phyloP scores from a whole-genome alignment of 805 yeast genomes.

The Suhomyces pyralidae region DNA sequence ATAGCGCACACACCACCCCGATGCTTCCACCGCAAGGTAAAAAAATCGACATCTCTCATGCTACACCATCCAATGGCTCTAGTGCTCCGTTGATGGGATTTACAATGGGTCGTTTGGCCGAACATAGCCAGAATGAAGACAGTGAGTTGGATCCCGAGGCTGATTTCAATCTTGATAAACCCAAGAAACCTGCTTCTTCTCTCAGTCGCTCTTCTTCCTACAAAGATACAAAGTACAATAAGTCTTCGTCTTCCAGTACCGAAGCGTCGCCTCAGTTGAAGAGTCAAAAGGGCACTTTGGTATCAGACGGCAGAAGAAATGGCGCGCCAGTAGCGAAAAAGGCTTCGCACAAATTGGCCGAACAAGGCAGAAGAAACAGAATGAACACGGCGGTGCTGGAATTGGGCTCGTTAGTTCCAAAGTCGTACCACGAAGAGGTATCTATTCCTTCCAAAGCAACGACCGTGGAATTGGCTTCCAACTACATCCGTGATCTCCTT shows the following conservation, averaged over 20 bases:
- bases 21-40: constrained; percentile 41
- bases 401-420: constrained; percentile 65
- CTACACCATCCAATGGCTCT: constrained; percentile 8
- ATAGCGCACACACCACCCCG: constrained; percentile 18
- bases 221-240: background rate
- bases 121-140: constrained; percentile 20
- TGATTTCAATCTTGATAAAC: constrained; percentile 1
- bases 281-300: constrained; percentile 4
- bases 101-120: constrained; percentile 45
- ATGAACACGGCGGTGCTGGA: constrained; percentile 86
- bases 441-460: constrained; percentile 86
- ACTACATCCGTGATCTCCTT: constrained; percentile 50
- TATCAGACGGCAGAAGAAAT: background rate
- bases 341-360: constrained; percentile 85
- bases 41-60: constrained; percentile 19
- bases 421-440: constrained; percentile 52
- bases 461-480: constrained; percentile 85
- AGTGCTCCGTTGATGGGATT: constrained; percentile 42
- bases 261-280: constrained; percentile 9
- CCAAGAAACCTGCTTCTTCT: background rate
- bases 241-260: constrained; percentile 11
- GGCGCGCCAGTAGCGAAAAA: constrained; percentile 52
- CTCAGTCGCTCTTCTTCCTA: constrained; percentile 1
- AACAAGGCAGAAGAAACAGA: constrained; percentile 92
- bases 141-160: constrained; percentile 1